Percentiles rank a stretch among this genome's conserved stretches.
Conservation (phyloP, 805 yeast genomes). For the Yarrowia sp. region DNA sequence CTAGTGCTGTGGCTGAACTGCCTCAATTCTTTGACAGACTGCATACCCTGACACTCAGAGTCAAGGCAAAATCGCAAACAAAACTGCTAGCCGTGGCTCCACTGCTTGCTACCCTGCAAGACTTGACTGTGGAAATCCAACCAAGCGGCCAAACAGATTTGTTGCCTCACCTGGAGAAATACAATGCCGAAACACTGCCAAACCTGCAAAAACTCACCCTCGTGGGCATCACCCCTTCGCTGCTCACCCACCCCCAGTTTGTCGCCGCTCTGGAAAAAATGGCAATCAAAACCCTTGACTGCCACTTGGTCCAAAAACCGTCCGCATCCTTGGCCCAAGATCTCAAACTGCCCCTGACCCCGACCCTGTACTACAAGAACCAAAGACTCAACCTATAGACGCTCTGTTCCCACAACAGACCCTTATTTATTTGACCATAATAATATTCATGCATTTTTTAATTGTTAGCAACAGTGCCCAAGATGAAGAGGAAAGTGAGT, state of each 20-base stretch:
- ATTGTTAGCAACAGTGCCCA: neutral
- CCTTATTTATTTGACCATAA: neutral
- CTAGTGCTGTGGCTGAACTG: neutral
- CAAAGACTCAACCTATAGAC: neutral
- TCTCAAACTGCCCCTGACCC: neutral
- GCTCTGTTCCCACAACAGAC: neutral
- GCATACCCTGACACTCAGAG: neutral
- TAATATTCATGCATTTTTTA: neutral
- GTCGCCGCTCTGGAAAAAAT: neutral
- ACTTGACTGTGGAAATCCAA: neutral
- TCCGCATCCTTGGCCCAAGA: neutral
- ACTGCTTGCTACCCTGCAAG: neutral
- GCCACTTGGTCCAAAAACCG: neutral
- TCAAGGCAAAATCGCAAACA: neutral
- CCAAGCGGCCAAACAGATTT: neutral
- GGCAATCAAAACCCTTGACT: neutral
- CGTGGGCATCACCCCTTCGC: neutral
- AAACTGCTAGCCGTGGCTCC: neutral
- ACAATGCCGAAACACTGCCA: neutral
- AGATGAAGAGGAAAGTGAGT: neutral
- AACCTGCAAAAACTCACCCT: conserved; percentile 12
- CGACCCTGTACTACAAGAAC: conserved; percentile 5
- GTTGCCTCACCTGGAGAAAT: neutral
- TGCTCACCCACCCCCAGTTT: neutral
- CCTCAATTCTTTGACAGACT: neutral